Percentiles rank a stretch among this genome's conserved stretches.
Evolutionary conservation across 1,139 yeast genomes (phyloP).

Genomic region (Martiniozyma asiatica): DNA sequence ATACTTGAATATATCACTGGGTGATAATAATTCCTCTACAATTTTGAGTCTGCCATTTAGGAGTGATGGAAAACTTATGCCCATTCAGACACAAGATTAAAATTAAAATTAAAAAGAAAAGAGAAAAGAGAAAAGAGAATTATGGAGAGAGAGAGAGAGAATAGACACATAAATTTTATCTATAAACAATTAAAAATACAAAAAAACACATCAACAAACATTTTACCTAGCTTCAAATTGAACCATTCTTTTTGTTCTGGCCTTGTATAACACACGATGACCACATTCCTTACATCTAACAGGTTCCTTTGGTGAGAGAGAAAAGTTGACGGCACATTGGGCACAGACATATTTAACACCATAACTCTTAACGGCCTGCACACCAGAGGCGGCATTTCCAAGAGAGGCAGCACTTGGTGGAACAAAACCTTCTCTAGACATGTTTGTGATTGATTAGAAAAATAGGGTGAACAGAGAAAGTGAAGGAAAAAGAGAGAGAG

Average conservation of each 20-base stretch:
- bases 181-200: too few species aligned
- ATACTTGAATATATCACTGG: too few species aligned
- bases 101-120: too few species aligned
- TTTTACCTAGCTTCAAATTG: slow-evolving; percentile 63
- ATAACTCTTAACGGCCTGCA: slow-evolving; percentile 54
- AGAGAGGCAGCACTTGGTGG: slow-evolving; percentile 74
- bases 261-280: slow-evolving; percentile 92
- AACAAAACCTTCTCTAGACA: slow-evolving; percentile 77
- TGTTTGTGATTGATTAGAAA: too few species aligned
- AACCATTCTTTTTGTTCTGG: slow-evolving; percentile 91
- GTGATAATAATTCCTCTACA: too few species aligned
- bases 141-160: background rate
- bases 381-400: slow-evolving; percentile 57
- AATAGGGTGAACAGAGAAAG: too few species aligned
- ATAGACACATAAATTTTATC: too few species aligned
- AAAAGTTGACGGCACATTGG: slow-evolving; percentile 84
- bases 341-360: slow-evolving; percentile 95
- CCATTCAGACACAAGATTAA: too few species aligned
- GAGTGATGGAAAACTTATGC: too few species aligned
- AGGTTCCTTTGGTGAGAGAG: slow-evolving; percentile 87
- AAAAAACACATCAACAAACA: slow-evolving; percentile 7
- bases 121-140: too few species aligned
- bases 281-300: slow-evolving; percentile 98
- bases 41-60: too few species aligned
- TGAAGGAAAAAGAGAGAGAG: too few species aligned